phyloP scores from a whole-genome alignment of 495 filamentous ascomycete genomes.

The Halenospora varia region DNA sequence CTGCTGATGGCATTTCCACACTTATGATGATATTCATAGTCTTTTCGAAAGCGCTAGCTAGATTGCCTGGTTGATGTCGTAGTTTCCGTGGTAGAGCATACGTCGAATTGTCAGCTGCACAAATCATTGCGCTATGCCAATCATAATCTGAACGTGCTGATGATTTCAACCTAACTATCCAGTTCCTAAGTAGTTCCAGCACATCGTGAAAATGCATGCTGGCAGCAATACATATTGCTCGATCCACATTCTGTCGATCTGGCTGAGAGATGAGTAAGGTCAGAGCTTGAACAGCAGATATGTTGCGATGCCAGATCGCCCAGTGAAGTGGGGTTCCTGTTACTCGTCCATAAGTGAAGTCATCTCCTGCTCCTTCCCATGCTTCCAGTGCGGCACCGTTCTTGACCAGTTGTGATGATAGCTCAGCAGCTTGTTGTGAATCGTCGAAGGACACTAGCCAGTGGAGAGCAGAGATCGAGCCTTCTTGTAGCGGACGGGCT shows the following conservation, averaged over 20 bases:
- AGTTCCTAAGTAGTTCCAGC: not conserved
- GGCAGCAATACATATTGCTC: not conserved
- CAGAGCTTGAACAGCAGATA: not conserved
- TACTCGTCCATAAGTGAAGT: not conserved
- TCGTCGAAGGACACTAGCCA: not conserved
- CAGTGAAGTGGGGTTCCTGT: not conserved
- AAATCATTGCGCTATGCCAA: not conserved
- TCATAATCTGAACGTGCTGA: not conserved
- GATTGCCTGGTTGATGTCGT: not conserved
- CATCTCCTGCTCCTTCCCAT: not conserved
- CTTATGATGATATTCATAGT: not conserved
- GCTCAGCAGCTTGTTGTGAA: not conserved
- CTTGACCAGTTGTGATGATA: not conserved
- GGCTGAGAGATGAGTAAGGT: not conserved
- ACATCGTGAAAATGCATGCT: not conserved
- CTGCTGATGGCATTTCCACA: not conserved
- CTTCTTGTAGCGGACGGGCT: not conserved
- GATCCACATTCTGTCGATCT: not conserved
- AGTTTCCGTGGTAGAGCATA: not conserved
- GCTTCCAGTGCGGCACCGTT: not conserved
- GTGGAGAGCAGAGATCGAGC: not conserved
- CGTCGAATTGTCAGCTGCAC: not conserved
- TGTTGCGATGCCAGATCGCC: not conserved
- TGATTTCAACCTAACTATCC: not conserved
- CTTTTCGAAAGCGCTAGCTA: not conserved